Conservation (phyloP, 495 filamentous ascomycete genomes). For the Lasiosphaeria miniovina region DNA sequence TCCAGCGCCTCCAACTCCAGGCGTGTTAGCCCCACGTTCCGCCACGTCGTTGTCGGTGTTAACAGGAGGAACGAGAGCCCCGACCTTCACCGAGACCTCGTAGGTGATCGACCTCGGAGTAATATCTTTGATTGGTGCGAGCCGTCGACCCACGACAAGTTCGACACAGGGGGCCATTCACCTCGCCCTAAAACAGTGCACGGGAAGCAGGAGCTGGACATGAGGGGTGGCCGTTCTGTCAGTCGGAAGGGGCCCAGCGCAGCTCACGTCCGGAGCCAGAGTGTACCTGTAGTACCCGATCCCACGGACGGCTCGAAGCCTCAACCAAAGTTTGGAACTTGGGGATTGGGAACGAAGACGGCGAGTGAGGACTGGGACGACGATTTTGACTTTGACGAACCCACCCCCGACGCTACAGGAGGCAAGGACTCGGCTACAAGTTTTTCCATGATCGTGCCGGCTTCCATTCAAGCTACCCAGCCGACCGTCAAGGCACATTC, state of each 20-base stretch:
- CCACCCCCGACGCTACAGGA: conserved; percentile 34
- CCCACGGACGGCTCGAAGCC: conserved; percentile 50
- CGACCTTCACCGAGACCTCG: conserved; percentile 30
- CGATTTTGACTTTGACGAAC: conserved; percentile 74
- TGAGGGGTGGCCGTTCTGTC: conserved; percentile 67
- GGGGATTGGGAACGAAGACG: conserved; percentile 80
- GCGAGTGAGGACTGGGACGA: conserved; percentile 84
- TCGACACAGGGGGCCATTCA: conserved; percentile 51
- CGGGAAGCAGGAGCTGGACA: conserved; percentile 75
- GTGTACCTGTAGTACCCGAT: conserved; percentile 84
- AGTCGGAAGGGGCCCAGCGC: conserved; percentile 74
- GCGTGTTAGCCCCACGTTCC: conserved; percentile 43
- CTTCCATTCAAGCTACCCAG: conserved; percentile 79
- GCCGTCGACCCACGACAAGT: conserved; percentile 55
- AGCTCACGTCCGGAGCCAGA: conserved; percentile 87
- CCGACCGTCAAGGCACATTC: conserved; percentile 82
- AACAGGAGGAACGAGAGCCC: conserved; percentile 39
- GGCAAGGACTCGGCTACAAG: conserved; percentile 45
- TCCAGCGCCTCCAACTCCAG: conserved; percentile 48
- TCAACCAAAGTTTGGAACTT: conserved; percentile 81
- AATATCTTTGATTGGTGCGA: conserved; percentile 90
- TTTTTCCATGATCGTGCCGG: conserved; percentile 70
- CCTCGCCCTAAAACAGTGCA: conserved; percentile 83
- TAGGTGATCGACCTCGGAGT: conserved; percentile 50
- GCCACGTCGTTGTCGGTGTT: conserved; percentile 40